Evolutionary conservation across 1,284 basidiomycete genomes (phyloP), one percentile per base, ranked within the genome.

Genomic region (Takashimella tepidaria): DNA sequence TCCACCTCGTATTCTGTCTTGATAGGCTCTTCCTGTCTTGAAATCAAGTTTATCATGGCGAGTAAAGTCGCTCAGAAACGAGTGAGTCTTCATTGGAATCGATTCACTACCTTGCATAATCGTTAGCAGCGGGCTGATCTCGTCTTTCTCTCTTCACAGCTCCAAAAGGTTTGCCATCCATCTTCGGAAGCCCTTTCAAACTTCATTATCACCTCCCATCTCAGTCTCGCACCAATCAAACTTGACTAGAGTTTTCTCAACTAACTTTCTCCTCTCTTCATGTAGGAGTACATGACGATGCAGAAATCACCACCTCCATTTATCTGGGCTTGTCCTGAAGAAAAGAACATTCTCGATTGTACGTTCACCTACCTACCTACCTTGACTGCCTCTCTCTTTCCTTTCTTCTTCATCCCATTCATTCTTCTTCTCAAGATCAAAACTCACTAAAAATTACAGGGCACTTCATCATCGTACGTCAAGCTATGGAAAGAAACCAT

Each of bases 271-370:
- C 22, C 31, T 24, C 43, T 12, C 43, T 44, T 92, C 61, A 79
- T 81, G 44, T 92, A 95, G 77, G 92, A 97, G 81, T 93, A 88
- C 76, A 83, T 90, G 68, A 79, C 83, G 49, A 96, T 97, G 92
- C 91, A 93, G 77, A 88, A 80, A 71, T 88, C 91, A 58, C 89
- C 92, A 23, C 92, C 92, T 2, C 92, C 92, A 55, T 95, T 92
- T 75, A 86, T 95, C 45, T 93, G 89, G 85, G 92, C 92, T 42
- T 82, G 83, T 43, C 92, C 92, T 24, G 90, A 95, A 65, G 92
- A 96, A 81, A 93, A 92, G 84, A 93, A 97, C 75, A 92, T 96
- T 61, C 76, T 96, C 45, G 73, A 76, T 58, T 76, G 74, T 76
- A 44, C 6, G 22, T 44, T 37, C 31, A 37, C 16, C 21, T 24